Evolutionary conservation across 805 yeast species (phyloP).

Genomic region (Saccharomycopsis amapae): DNA sequence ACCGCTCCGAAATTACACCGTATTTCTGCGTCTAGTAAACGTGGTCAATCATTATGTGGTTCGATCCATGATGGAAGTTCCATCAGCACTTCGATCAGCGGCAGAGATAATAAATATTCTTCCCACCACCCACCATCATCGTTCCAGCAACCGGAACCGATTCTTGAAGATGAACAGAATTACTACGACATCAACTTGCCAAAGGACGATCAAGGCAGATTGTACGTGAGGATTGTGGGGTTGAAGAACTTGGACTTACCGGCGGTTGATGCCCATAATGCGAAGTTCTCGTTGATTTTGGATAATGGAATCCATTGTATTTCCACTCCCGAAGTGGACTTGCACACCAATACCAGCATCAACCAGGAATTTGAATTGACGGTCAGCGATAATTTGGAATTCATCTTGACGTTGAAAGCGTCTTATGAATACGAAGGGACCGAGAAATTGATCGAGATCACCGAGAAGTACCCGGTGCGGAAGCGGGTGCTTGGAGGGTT

Average conservation of each 20-base stretch:
- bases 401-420: slow-evolving; percentile 69
- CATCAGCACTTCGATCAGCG: background rate
- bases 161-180: slow-evolving; percentile 11
- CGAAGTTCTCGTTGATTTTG: slow-evolving; percentile 40
- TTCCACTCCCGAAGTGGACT: slow-evolving; percentile 45
- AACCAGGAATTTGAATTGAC: slow-evolving; percentile 76
- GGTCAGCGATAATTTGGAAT: slow-evolving; percentile 52
- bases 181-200: slow-evolving; percentile 26
- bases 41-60: slow-evolving; percentile 15
- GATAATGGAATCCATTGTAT: slow-evolving; percentile 83
- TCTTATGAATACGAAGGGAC: slow-evolving; percentile 40
- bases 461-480: slow-evolving; percentile 46
- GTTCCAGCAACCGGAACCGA: slow-evolving; percentile 17
- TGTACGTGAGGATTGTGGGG: slow-evolving; percentile 41
- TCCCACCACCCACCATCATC: no score
- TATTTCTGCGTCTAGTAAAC: slow-evolving; percentile 8
- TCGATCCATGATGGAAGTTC: slow-evolving; percentile 16
- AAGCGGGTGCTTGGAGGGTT: slow-evolving; percentile 40
- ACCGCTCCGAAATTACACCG: slow-evolving; percentile 16
- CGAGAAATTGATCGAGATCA: slow-evolving; percentile 50
- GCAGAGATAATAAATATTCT: background rate
- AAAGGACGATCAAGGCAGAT: slow-evolving; percentile 36
- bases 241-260: slow-evolving; percentile 41
- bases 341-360: slow-evolving; percentile 33
- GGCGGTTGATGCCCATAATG: slow-evolving; percentile 36